Percentiles rank a stretch among this genome's conserved stretches.
Evolutionary conservation across 2,329 filamentous ascomycete genomes (phyloP).

Genomic region (Colletotrichum orbiculare): DNA sequence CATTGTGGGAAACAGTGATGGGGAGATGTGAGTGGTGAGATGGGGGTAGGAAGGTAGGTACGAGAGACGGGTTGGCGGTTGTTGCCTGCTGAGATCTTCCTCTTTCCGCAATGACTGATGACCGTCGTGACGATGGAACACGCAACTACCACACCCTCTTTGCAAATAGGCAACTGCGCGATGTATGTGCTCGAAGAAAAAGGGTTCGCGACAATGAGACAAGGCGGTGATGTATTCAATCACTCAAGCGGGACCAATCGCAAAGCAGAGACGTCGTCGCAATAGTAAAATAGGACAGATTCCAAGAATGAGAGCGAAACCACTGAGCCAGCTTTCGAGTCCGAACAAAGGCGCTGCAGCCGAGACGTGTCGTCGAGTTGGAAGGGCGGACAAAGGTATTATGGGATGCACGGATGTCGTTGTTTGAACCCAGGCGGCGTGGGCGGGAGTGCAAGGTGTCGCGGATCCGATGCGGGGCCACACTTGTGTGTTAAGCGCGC

Average conservation of each 20-base stretch:
- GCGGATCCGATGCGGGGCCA: conserved; percentile 18
- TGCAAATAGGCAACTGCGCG: too few relatives aligned
- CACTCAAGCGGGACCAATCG: too few relatives aligned
- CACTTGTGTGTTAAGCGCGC: conserved; percentile 7
- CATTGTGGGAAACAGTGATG: conserved; percentile 1
- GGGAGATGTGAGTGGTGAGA: background rate
- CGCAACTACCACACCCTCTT: too few relatives aligned
- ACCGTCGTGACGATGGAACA: too few relatives aligned
- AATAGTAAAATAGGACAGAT: background rate
- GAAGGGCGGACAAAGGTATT: conserved; percentile 14
- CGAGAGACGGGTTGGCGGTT: background rate
- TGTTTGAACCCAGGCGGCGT: conserved; percentile 5
- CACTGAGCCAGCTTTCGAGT: too few relatives aligned
- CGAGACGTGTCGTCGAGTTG: background rate
- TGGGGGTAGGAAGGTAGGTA: background rate
- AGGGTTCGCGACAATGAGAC: too few relatives aligned
- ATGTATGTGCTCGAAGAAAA: too few relatives aligned
- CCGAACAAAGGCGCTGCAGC: too few relatives aligned
- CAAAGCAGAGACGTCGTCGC: background rate
- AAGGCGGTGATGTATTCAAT: too few relatives aligned
- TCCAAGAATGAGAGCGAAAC: too few relatives aligned
- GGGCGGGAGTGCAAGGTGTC: background rate
- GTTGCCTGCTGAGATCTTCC: background rate
- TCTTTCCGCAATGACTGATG: too few relatives aligned
- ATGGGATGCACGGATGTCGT: conserved; percentile 19